Percentiles rank a stretch among this genome's conserved stretches.
Evolutionary conservation across 2,329 filamentous ascomycete genomes (phyloP).

Genomic region (Phyllachora maydis): DNA sequence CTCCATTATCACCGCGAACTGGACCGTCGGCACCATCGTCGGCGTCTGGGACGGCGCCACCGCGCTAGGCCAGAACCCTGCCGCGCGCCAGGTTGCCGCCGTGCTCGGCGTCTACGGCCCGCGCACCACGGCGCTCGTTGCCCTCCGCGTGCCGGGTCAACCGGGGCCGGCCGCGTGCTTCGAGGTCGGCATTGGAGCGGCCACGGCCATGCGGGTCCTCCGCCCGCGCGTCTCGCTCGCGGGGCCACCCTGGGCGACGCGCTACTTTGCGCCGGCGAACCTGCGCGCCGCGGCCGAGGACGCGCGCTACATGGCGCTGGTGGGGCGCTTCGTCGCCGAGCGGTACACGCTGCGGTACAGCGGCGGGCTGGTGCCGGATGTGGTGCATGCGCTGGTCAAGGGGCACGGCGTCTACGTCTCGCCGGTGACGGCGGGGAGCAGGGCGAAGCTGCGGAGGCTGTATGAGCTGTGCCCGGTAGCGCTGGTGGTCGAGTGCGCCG

Average conservation of each 20-base stretch:
- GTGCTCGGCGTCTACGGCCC: conserved; percentile 33
- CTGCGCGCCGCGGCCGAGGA: conserved; percentile 32
- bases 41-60: conserved; percentile 33
- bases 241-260: conserved; percentile 18
- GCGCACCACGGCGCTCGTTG: conserved; percentile 32
- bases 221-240: conserved; percentile 17
- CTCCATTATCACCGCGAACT: conserved; percentile 36
- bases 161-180: conserved; percentile 22
- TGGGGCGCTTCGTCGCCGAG: conserved; percentile 25
- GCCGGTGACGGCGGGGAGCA: conserved; percentile 27
- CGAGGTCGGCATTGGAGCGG: conserved; percentile 22
- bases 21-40: conserved; percentile 36
- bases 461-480: conserved; percentile 41
- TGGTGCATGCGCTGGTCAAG: conserved; percentile 37
- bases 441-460: conserved; percentile 34
- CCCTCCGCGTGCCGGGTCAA: conserved; percentile 22
- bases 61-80: conserved; percentile 18
- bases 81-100: conserved; percentile 21
- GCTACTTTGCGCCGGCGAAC: conserved; percentile 43
- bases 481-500: conserved; percentile 36
- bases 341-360: conserved; percentile 39
- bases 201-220: conserved; percentile 14
- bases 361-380: conserved; percentile 39
- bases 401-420: conserved; percentile 40
- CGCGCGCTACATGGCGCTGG: conserved; percentile 22